phyloP scores from a whole-genome alignment of 192 early-diverging fungal genomes.

The Backusella morwellensis region DNA sequence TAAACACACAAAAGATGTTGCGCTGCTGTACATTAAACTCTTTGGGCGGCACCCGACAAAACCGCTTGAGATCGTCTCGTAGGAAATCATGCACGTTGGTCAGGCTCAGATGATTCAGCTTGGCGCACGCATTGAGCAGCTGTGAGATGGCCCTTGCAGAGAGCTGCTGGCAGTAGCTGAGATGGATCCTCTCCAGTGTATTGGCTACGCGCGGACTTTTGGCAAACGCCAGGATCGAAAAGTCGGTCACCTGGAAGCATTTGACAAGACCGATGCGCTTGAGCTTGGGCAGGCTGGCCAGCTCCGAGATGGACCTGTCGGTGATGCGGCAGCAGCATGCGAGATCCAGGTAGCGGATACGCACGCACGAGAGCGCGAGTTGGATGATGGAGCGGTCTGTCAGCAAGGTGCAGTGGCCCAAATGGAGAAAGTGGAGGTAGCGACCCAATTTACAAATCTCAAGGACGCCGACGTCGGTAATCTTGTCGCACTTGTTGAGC shows the following conservation, averaged over 20 bases:
- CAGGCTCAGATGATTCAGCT: conserved; percentile 52
- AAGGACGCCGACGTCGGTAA: conserved; percentile 50
- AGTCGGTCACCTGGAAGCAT: conserved; percentile 57
- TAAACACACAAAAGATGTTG: conserved; percentile 58
- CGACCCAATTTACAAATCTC: conserved; percentile 48
- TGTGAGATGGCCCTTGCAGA: conserved; percentile 42
- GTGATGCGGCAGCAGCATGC: conserved; percentile 55
- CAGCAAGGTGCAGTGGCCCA: conserved; percentile 53
- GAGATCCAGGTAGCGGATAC: conserved; percentile 56
- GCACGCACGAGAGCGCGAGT: conserved; percentile 45
- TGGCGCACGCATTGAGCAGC: conserved; percentile 44
- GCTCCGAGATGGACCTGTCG: conserved; percentile 47
- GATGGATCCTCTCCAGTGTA: conserved; percentile 54
- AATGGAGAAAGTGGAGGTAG: conserved; percentile 56
- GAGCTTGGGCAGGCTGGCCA: conserved; percentile 52
- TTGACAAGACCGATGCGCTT: conserved; percentile 60
- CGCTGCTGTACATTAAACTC: conserved; percentile 54
- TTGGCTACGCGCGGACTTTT: conserved; percentile 39
- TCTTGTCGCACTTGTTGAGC: conserved; percentile 52
- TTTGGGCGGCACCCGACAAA: conserved; percentile 50
- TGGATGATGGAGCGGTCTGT: conserved; percentile 51
- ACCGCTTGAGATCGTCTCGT: conserved; percentile 44
- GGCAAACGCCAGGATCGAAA: conserved; percentile 47
- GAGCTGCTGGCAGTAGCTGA: conserved; percentile 55
- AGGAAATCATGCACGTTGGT: conserved; percentile 57